These are phyloP conservation scores for Lunasporangiospora selenospora DNA, from an alignment of 192 early-diverging fungal genomes.

Conservation along the genomic window DNA sequence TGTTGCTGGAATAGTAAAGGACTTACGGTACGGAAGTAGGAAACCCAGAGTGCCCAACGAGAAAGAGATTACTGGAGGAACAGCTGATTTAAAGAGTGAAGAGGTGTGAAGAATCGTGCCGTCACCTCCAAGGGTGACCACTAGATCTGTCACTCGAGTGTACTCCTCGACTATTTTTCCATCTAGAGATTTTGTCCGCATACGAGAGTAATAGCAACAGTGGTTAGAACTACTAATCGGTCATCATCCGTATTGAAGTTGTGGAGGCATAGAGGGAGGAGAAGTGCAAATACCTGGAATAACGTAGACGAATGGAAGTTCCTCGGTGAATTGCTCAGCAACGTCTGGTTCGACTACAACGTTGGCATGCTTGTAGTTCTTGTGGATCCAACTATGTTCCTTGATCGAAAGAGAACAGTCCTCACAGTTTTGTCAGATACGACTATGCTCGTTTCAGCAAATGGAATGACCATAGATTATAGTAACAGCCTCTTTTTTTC, in stretches of 20 bases:
- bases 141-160: constrained; percentile 78
- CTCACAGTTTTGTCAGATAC: no score
- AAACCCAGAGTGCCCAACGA: constrained; percentile 94
- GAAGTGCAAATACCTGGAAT: constrained; percentile 59
- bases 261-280: not conserved
- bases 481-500: not conserved
- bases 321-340: constrained; percentile 56
- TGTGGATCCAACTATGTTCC: constrained; percentile 66
- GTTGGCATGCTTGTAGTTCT: constrained; percentile 67
- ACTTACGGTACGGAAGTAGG: constrained; percentile 81
- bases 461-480: no score
- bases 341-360: constrained; percentile 75
- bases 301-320: constrained; percentile 61
- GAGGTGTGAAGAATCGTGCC: constrained; percentile 91
- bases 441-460: no score
- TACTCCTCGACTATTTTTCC: constrained; percentile 64
- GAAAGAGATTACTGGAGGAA: constrained; percentile 92
- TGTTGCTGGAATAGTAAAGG: not conserved
- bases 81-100: constrained; percentile 74
- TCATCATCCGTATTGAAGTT: not conserved
- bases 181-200: no score
- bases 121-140: constrained; percentile 93
- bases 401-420: no score
- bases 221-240: not conserved
- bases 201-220: no score